phyloP scores from a whole-genome alignment of 83 land plant species.

The Isoetes engelmannii region DNA sequence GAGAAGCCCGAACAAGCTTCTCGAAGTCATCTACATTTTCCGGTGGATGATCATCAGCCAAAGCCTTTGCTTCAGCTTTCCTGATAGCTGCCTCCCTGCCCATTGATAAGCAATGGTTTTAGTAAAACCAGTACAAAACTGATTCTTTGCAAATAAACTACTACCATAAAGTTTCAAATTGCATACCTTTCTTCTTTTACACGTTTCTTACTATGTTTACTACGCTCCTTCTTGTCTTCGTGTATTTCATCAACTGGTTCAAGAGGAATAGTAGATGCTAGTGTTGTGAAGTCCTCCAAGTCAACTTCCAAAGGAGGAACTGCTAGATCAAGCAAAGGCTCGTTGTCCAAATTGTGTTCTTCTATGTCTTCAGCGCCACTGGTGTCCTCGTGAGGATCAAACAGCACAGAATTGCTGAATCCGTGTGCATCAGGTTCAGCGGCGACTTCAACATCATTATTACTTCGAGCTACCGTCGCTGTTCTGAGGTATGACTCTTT shows the following conservation, averaged over 20 bases:
- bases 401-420: background rate
- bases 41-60: constrained; percentile 51
- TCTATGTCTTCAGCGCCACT: background rate
- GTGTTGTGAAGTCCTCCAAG: constrained; percentile 2
- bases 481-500: constrained; percentile 45
- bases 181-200: constrained; percentile 26
- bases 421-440: background rate
- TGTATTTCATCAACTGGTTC: constrained; percentile 7
- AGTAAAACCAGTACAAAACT: too few relatives aligned
- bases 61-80: constrained; percentile 63
- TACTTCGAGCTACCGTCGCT: background rate
- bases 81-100: constrained; percentile 69
- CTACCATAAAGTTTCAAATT: background rate
- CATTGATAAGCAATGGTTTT: background rate
- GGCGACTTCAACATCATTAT: background rate
- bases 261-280: too few relatives aligned
- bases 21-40: constrained; percentile 77
- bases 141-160: background rate
- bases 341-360: background rate
- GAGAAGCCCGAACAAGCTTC: constrained; percentile 66
- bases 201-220: constrained; percentile 25
- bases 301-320: constrained; percentile 23
- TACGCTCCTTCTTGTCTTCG: constrained; percentile 21
- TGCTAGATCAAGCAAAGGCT: background rate
- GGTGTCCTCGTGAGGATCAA: background rate